Conservation (phyloP, 257 asterid species). For the Prunella vulgaris region DNA sequence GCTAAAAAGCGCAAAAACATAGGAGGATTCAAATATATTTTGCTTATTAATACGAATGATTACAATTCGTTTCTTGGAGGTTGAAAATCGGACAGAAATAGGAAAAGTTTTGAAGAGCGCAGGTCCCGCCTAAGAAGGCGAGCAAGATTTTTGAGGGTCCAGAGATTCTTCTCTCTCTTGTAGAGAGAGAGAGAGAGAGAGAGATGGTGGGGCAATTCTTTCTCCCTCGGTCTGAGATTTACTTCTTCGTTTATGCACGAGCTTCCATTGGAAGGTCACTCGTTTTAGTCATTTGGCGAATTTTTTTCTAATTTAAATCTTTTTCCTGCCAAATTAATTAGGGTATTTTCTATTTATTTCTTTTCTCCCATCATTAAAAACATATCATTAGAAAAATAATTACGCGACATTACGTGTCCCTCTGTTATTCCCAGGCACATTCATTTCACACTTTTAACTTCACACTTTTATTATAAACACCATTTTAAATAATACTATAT, state of each 20-base stretch:
- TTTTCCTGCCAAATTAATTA: too few relatives aligned
- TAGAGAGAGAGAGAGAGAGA: constrained; percentile 1
- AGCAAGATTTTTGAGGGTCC: constrained; percentile 19
- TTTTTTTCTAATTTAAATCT: too few relatives aligned
- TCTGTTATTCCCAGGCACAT: not conserved
- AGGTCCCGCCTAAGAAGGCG: constrained; percentile 22
- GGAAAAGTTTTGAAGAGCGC: not conserved
- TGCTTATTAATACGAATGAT: not conserved
- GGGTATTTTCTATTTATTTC: too few relatives aligned
- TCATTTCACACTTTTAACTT: too few relatives aligned
- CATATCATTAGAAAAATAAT: too few relatives aligned
- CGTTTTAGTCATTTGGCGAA: too few relatives aligned
- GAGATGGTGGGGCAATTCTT: not conserved
- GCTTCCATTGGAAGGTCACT: too few relatives aligned
- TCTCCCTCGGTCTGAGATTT: constrained; percentile 19
- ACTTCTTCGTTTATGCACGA: constrained; percentile 10
- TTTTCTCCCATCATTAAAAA: too few relatives aligned
- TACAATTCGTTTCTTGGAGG: not conserved
- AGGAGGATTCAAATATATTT: not conserved
- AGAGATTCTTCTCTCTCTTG: constrained; percentile 20
- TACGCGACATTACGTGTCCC: not conserved
- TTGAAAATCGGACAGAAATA: constrained; percentile 16
- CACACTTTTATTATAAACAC: too few relatives aligned
- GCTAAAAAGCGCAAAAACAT: constrained; percentile 14
- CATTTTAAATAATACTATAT: too few relatives aligned